Conservation (phyloP, 192 early-diverging fungal genomes). For the Rhizophagus prolifer region DNA sequence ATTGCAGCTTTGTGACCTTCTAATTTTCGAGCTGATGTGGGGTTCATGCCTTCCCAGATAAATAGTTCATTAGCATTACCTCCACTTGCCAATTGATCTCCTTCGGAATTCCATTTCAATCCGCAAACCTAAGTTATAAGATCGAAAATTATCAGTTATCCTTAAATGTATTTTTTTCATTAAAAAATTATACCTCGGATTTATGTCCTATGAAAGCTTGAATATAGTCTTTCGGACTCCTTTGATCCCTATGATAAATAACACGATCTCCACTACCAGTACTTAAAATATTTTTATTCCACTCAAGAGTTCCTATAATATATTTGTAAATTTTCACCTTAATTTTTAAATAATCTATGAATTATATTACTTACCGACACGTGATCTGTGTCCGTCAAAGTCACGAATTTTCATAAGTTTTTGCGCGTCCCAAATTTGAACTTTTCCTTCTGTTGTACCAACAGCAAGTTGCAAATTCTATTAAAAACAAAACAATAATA, state of each 20-base stretch:
- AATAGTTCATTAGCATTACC: slow-evolving; percentile 91
- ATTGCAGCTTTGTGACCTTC: slow-evolving; percentile 84
- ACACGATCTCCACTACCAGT: slow-evolving; percentile 74
- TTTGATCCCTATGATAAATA: slow-evolving; percentile 71
- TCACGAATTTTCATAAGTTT: slow-evolving; percentile 41
- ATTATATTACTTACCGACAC: slow-evolving; percentile 72
- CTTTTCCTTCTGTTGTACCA: slow-evolving; percentile 65
- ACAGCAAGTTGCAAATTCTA: slow-evolving; percentile 64
- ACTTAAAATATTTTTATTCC: slow-evolving; percentile 63
- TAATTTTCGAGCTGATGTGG: slow-evolving; percentile 55
- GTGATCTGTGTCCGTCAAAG: slow-evolving; percentile 44
- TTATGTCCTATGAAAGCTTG: slow-evolving; percentile 51
- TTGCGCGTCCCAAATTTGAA: slow-evolving; percentile 72
- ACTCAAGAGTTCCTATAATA: slow-evolving; percentile 60
- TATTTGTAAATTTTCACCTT: no score
- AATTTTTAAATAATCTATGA: no score
- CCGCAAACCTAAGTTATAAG: slow-evolving; percentile 69
- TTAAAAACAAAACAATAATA: neutral
- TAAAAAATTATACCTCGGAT: slow-evolving; percentile 53
- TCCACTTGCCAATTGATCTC: slow-evolving; percentile 75
- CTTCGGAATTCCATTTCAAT: slow-evolving; percentile 79
- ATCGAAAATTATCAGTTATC: neutral
- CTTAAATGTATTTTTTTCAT: no score
- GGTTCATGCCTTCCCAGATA: slow-evolving; percentile 73
- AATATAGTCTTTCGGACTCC: slow-evolving; percentile 46